Evolutionary conservation across 371 early-diverging fungal species (phyloP).

Genomic region (Phascolomyces articulosus): DNA sequence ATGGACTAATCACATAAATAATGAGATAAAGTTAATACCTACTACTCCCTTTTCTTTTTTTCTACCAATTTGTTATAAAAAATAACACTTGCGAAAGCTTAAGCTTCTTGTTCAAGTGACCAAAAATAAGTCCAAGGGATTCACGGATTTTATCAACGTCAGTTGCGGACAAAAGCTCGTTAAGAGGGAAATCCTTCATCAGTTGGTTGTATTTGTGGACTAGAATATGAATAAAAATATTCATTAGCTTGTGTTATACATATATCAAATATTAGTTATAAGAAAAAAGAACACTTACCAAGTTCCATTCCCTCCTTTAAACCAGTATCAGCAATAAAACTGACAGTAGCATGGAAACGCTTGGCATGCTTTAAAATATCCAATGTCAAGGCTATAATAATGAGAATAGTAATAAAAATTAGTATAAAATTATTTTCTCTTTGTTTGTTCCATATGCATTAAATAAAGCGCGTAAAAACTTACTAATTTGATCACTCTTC

Average conservation of each 20-base stretch:
- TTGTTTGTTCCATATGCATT: not conserved
- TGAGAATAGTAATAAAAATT: not conserved
- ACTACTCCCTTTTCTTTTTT: too few species aligned
- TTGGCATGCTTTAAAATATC: constrained; percentile 96
- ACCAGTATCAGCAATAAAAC: constrained; percentile 98
- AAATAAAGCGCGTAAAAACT: constrained; percentile 11
- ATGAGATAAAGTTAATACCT: too few species aligned
- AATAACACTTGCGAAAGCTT: constrained; percentile 72
- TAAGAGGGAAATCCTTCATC: constrained; percentile 98
- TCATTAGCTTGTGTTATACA: too few species aligned
- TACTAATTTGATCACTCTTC: constrained; percentile 88
- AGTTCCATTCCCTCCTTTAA: constrained; percentile 93
- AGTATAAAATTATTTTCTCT: too few species aligned
- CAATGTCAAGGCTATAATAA: constrained; percentile 74
- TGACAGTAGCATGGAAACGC: constrained; percentile 97
- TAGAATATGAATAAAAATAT: constrained; percentile 8
- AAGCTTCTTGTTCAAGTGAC: constrained; percentile 96
- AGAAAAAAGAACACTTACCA: too few species aligned
- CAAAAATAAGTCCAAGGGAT: constrained; percentile 85
- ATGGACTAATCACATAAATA: too few species aligned
- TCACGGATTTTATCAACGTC: constrained; percentile 86
- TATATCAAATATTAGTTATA: too few species aligned
- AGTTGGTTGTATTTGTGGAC: constrained; percentile 96
- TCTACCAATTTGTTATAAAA: too few species aligned
- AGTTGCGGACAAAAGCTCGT: constrained; percentile 93